phyloP scores from a whole-genome alignment of 345 rosid species.

The Pugionium dolabratum region DNA sequence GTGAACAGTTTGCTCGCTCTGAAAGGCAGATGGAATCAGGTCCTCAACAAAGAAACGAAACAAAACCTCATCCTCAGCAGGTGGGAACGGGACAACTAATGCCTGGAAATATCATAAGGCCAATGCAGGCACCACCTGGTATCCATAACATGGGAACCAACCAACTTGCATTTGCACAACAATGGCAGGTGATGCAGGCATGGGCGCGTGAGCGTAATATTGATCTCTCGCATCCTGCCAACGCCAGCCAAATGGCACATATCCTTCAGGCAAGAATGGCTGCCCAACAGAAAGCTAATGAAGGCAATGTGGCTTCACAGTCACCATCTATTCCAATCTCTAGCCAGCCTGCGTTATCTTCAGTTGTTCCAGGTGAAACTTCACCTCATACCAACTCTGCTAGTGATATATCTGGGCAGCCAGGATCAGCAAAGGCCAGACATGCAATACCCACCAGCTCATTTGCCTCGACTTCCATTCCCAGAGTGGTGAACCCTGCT shows the following conservation, averaged over 20 bases:
- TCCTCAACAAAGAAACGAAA: constrained; percentile 67
- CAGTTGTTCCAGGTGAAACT: constrained; percentile 63
- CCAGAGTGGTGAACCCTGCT: constrained; percentile 48
- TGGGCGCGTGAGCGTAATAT: constrained; percentile 87
- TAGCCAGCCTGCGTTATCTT: constrained; percentile 72
- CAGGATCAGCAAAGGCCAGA: constrained; percentile 67
- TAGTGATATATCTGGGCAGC: constrained; percentile 78
- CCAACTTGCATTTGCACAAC: constrained; percentile 75
- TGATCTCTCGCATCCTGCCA: constrained; percentile 89
- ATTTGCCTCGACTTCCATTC: constrained; percentile 58
- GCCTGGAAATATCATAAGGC: constrained; percentile 61
- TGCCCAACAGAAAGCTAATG: constrained; percentile 73
- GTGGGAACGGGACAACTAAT: constrained; percentile 56
- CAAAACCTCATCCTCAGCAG: constrained; percentile 53
- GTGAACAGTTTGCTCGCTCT: constrained; percentile 63
- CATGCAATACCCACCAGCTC: constrained; percentile 52
- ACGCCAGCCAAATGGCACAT: constrained; percentile 82
- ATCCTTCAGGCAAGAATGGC: constrained; percentile 84
- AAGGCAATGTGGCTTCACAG: constrained; percentile 51
- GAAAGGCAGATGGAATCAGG: constrained; percentile 71
- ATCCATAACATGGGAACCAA: constrained; percentile 60
- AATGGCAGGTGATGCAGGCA: constrained; percentile 78
- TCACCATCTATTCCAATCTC: constrained; percentile 59
- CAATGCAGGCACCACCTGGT: constrained; percentile 69
- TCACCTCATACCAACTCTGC: constrained; percentile 79